Evolutionary conservation across 2,329 filamentous ascomycete genomes (phyloP).

Genomic region (Hymenoscyphus infarciens): DNA sequence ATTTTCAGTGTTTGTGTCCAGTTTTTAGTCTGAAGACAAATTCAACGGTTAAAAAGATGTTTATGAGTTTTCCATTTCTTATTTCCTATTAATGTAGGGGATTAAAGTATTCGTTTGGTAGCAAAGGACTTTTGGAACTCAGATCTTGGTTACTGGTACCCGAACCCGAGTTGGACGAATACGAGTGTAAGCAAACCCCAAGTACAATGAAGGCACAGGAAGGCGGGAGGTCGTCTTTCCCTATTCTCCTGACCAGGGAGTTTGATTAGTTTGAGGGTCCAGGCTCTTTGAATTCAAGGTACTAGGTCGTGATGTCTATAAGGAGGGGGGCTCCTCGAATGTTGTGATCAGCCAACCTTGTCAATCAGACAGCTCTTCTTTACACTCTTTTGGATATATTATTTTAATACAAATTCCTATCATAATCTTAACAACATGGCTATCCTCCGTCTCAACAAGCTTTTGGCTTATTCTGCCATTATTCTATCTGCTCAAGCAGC

Average conservation of each 20-base stretch:
- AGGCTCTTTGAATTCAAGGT: neutral
- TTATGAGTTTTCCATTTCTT: too few relatives aligned
- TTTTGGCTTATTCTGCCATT: neutral
- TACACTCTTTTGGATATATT: neutral
- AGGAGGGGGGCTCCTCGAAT: neutral
- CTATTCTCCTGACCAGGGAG: neutral
- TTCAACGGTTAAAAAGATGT: too few relatives aligned
- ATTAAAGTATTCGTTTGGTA: too few relatives aligned
- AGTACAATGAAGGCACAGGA: neutral
- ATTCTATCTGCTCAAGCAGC: neutral
- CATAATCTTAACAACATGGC: neutral
- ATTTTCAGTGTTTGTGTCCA: too few relatives aligned
- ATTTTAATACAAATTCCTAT: neutral
- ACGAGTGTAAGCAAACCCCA: neutral
- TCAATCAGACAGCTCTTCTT: neutral
- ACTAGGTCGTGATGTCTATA: neutral
- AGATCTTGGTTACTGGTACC: neutral
- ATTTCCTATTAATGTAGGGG: too few relatives aligned
- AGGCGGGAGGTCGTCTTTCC: neutral
- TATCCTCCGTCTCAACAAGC: neutral
- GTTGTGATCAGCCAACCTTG: neutral
- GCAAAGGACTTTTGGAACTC: too few relatives aligned
- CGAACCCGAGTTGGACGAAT: neutral
- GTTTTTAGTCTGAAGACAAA: too few relatives aligned
- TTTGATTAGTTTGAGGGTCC: neutral